These are phyloP conservation scores for Nemophila menziesii DNA, from an alignment of 257 asterid species.

Conservation along the genomic window DNA sequence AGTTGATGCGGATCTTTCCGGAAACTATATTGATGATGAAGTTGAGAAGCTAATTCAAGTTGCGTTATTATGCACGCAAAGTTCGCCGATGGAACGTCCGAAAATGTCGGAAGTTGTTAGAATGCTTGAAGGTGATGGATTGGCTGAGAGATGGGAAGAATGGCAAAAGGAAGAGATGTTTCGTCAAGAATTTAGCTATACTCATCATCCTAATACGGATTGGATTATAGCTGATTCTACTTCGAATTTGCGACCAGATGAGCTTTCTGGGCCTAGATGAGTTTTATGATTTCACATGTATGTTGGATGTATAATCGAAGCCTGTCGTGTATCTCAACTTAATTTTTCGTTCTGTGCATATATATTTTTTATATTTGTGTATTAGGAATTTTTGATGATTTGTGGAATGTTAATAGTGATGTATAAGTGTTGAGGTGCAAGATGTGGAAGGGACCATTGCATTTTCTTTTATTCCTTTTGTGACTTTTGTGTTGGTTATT, in stretches of 20 bases:
- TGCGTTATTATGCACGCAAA: slow-evolving; percentile 36
- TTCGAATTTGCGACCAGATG: slow-evolving; percentile 26
- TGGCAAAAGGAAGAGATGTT: slow-evolving; percentile 41
- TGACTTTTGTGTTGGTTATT: background rate
- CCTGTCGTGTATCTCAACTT: background rate
- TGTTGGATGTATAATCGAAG: background rate
- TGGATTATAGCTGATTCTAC: slow-evolving; percentile 31
- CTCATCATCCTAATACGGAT: slow-evolving; percentile 24
- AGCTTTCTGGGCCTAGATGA: slow-evolving; percentile 36
- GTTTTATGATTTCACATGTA: background rate
- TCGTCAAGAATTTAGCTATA: slow-evolving; percentile 25
- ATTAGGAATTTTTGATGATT: background rate
- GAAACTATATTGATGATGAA: slow-evolving; percentile 26
- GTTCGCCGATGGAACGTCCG: slow-evolving; percentile 33
- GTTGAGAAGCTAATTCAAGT: slow-evolving; percentile 40
- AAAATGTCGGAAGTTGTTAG: slow-evolving; percentile 40
- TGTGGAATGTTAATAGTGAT: background rate
- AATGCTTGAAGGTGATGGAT: slow-evolving; percentile 46
- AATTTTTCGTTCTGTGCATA: background rate
- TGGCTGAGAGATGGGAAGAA: slow-evolving; percentile 42
- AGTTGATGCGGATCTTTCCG: slow-evolving; percentile 33
- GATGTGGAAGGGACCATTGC: background rate
- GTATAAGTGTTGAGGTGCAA: background rate
- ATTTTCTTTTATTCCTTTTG: background rate
- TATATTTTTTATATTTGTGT: background rate